Evolutionary conservation across 2,329 filamentous ascomycete species (phyloP).

Genomic region (Paramyrothecium sp.): DNA sequence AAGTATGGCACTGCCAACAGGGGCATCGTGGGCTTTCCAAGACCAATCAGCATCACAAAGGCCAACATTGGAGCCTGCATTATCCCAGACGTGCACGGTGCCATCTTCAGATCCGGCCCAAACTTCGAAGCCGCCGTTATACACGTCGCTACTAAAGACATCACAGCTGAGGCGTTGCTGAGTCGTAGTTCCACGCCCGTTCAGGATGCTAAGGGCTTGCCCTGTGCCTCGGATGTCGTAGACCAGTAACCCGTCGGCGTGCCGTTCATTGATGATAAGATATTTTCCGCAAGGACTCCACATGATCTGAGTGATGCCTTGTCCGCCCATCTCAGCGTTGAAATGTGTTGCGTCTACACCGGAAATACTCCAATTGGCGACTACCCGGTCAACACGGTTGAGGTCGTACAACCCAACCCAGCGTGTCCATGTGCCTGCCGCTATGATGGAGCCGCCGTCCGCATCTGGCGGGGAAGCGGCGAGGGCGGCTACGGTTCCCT

Average conservation of each 20-base stretch:
- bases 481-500: conserved; percentile 58
- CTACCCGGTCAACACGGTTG: conserved; percentile 49
- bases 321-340: conserved; percentile 48
- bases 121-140: conserved; percentile 50
- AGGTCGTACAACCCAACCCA: conserved; percentile 64
- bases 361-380: conserved; percentile 59
- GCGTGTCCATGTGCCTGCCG: conserved; percentile 63
- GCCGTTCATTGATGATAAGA: conserved; percentile 60
- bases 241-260: conserved; percentile 52
- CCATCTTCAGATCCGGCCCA: conserved; percentile 60
- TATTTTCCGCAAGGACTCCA: conserved; percentile 66
- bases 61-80: conserved; percentile 47
- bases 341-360: conserved; percentile 45
- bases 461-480: conserved; percentile 39
- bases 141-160: conserved; percentile 43
- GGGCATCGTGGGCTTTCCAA: conserved; percentile 47
- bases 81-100: conserved; percentile 57
- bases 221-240: conserved; percentile 63
- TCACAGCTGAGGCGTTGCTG: conserved; percentile 58
- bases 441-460: conserved; percentile 40
- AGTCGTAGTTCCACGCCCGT: conserved; percentile 46
- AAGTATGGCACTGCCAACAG: conserved; percentile 48
- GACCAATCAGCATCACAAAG: conserved; percentile 43
- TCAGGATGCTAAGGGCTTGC: conserved; percentile 52
- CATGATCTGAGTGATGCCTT: conserved; percentile 58